Base-by-base conservation (phyloP, 306 rosid genomes). In the Elaeagnus macrophylla region DNA sequence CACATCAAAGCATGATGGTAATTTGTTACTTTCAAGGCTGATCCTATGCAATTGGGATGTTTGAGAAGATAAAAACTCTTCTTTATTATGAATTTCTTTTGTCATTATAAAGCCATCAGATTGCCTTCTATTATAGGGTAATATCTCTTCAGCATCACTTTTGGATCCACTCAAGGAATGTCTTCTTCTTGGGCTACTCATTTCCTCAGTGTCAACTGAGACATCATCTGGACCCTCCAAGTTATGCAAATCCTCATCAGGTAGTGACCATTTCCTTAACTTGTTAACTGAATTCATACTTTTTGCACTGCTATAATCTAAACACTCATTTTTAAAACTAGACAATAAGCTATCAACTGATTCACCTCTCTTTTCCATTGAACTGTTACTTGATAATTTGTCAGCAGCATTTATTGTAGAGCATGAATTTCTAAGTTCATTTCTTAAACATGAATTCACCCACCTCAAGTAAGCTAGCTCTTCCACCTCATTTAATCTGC, bases 391-490 rank as follows among this genome's bases (percentile, higher is more conserved):
- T 32, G 83, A 73, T 40, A 64, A 48, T 60, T 80, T 83, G 39
- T 74, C 89, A 39, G 84, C 74, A 78, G 68, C 75, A 12, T 46
- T 13, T 12, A 12, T 49, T 8, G 72, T 37, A 37, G 93, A 72
- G 71, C 83, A 78, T 35, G 97, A 78, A 55, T 75, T 84, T 66
- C 83, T 82, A 76, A 91, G 75, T 73, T 91, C 97, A 7, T 61
- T 91, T 71, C 87, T 59, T 53, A 91, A 65, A 69, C 97, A 91
- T 12, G 97, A 84, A 75, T 91, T 91, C 41, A 91, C 97, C 97
- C 97, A 91, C 63, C 96, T 86, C 61, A 91, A 81, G 63, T 91
- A 91, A 12, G 97, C 97, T 51, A 91, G 95, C 69, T 91, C 97
- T 73, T 91, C 97, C 61, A 91, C 97, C 67, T 91, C 97, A 73